Conservation (phyloP, 1,284 basidiomycete species). For the Heliocybe sulcata region DNA sequence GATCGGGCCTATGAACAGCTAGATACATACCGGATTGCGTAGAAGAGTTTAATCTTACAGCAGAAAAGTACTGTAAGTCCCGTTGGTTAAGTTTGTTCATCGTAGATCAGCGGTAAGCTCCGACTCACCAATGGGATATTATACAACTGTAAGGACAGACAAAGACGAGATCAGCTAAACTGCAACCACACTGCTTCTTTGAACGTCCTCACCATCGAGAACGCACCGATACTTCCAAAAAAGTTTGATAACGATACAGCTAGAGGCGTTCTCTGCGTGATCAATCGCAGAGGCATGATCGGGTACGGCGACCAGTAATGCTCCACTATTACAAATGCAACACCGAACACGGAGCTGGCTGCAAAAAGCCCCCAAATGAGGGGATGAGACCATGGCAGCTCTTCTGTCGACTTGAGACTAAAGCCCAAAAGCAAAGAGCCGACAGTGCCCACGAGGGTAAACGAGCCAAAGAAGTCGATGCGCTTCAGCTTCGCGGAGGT, state of each 20-base stretch:
- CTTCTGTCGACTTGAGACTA: slow-evolving; percentile 76
- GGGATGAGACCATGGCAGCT: slow-evolving; percentile 70
- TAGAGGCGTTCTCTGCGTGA: slow-evolving; percentile 70
- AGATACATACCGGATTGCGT: slow-evolving; percentile 54
- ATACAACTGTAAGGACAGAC: slow-evolving; percentile 54
- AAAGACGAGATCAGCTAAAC: slow-evolving; percentile 6
- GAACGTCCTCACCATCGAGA: slow-evolving; percentile 64
- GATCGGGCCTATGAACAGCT: slow-evolving; percentile 2
- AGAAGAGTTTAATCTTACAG: slow-evolving; percentile 72
- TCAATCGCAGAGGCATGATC: slow-evolving; percentile 77
- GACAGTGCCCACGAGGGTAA: slow-evolving; percentile 71
- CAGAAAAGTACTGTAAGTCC: slow-evolving; percentile 62
- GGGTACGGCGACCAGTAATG: slow-evolving; percentile 69
- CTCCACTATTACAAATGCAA: slow-evolving; percentile 69
- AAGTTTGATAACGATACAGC: slow-evolving; percentile 80
- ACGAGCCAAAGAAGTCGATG: slow-evolving; percentile 78
- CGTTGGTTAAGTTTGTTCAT: not conserved
- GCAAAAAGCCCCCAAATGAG: slow-evolving; percentile 60
- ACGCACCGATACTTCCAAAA: slow-evolving; percentile 66
- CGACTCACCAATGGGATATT: slow-evolving; percentile 68
- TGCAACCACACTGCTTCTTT: not conserved
- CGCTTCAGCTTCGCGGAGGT: slow-evolving; percentile 60
- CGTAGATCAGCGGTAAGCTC: slow-evolving; percentile 2
- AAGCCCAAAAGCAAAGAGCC: slow-evolving; percentile 72
- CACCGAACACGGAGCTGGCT: slow-evolving; percentile 43